Evolutionary conservation across 1,284 basidiomycete genomes (phyloP).

Genomic region (Tausonia pullulans): DNA sequence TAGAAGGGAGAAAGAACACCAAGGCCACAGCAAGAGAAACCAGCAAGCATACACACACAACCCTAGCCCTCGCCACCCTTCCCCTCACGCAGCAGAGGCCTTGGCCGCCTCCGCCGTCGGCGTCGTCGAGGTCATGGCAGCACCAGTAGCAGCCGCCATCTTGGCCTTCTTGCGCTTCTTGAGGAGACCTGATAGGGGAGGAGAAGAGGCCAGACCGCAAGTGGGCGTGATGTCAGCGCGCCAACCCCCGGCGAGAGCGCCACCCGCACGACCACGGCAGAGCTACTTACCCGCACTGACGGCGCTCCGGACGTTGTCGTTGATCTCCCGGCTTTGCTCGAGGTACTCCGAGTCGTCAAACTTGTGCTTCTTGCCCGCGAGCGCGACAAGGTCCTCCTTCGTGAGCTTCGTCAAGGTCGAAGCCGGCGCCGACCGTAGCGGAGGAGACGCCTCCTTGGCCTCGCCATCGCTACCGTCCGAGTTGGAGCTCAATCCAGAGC

Average conservation of each 20-base stretch:
- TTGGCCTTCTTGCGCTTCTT: slow-evolving; percentile 84
- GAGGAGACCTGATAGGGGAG: slow-evolving; percentile 34
- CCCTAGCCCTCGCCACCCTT: too few relatives aligned
- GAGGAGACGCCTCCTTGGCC: slow-evolving; percentile 21
- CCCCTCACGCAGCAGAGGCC: too few relatives aligned
- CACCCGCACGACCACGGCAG: not conserved
- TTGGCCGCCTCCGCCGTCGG: too few relatives aligned
- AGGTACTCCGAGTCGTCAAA: slow-evolving; percentile 87
- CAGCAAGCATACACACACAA: too few relatives aligned
- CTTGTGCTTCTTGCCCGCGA: slow-evolving; percentile 67
- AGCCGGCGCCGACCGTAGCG: not conserved
- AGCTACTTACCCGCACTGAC: slow-evolving; percentile 59
- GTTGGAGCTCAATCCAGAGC: slow-evolving; percentile 1
- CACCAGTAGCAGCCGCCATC: slow-evolving; percentile 16
- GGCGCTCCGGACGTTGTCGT: slow-evolving; percentile 82
- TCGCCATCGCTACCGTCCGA: slow-evolving; percentile 28
- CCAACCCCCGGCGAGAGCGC: not conserved
- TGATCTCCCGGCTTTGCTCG: slow-evolving; percentile 83
- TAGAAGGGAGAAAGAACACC: too few relatives aligned
- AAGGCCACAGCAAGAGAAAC: too few relatives aligned
- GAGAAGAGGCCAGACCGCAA: not conserved
- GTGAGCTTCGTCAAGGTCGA: slow-evolving; percentile 32
- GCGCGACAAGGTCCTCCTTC: slow-evolving; percentile 34
- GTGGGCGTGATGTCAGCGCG: too few relatives aligned
- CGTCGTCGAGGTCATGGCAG: too few relatives aligned